Evolutionary conservation across 352 stramenopile genomes (phyloP).

Genomic region (Plasmopara halstedii): DNA sequence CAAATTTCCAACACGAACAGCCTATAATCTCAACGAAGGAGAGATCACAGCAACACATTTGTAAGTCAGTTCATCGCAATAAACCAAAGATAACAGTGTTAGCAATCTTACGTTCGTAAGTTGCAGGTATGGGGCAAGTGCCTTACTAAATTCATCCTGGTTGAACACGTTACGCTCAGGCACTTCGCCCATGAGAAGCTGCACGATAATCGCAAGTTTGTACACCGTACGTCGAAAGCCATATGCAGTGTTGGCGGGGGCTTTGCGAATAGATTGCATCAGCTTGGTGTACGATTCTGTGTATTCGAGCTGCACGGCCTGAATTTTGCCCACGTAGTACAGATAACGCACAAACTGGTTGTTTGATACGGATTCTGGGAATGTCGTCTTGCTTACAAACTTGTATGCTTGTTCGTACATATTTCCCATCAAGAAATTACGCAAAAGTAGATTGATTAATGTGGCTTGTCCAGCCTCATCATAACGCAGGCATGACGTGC

Average conservation of each 20-base stretch:
- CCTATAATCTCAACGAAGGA: conserved; percentile 38
- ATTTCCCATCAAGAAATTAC: conserved; percentile 87
- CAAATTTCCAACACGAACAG: conserved; percentile 94
- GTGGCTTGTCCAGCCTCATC: conserved; percentile 88
- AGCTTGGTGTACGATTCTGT: conserved; percentile 95
- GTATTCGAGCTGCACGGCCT: conserved; percentile 97
- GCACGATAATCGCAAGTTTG: conserved; percentile 94
- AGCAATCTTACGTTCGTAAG: conserved; percentile 84
- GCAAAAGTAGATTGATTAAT: conserved; percentile 87
- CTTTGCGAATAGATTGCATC: conserved; percentile 95
- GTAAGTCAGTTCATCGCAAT: background rate
- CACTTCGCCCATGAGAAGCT: conserved; percentile 97
- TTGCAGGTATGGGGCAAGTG: conserved; percentile 92
- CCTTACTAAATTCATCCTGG: conserved; percentile 79
- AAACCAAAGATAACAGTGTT: background rate
- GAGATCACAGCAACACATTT: background rate
- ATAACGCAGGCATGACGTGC: conserved; percentile 83
- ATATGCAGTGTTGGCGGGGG: conserved; percentile 92
- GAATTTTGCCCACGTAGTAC: conserved; percentile 95
- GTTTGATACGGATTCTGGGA: conserved; percentile 91
- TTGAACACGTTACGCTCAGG: conserved; percentile 94
- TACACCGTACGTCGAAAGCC: conserved; percentile 96
- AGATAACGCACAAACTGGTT: conserved; percentile 98
- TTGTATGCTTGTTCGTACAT: conserved; percentile 91
- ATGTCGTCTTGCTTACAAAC: conserved; percentile 86